Evolutionary conservation across 2,329 filamentous ascomycete genomes (phyloP).

Genomic region (Microdochium bolleyi): DNA sequence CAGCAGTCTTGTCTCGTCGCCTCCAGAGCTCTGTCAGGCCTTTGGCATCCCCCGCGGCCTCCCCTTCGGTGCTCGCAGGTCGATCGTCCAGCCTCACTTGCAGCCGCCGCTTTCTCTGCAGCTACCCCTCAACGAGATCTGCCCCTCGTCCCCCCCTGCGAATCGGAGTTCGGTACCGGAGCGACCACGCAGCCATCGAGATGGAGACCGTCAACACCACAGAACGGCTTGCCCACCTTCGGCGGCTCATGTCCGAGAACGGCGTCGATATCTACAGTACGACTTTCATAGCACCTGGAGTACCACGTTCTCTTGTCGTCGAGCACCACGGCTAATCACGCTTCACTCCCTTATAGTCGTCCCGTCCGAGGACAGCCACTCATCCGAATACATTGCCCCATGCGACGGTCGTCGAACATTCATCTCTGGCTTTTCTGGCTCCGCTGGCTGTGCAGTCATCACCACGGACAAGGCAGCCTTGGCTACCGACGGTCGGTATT

Average conservation of each 20-base stretch:
- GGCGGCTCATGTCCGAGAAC: slow-evolving; percentile 78
- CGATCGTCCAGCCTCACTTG: not conserved
- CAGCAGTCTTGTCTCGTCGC: not conserved
- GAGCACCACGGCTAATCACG: not conserved
- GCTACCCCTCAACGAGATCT: not conserved
- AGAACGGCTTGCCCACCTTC: slow-evolving; percentile 65
- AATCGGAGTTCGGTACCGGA: not conserved
- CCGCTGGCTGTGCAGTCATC: slow-evolving; percentile 85
- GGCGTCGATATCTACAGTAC: slow-evolving; percentile 89
- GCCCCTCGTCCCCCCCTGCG: not conserved
- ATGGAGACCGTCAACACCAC: slow-evolving; percentile 80
- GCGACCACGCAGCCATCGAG: slow-evolving; percentile 14
- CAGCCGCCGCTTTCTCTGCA: not conserved
- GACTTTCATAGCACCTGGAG: not conserved
- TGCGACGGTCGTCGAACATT: slow-evolving; percentile 87
- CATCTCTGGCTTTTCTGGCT: slow-evolving; percentile 91
- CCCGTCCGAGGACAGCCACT: slow-evolving; percentile 93
- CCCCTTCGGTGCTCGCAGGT: not conserved
- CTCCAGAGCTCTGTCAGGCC: not conserved
- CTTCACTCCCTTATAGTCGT: slow-evolving; percentile 55
- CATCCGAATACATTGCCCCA: slow-evolving; percentile 96
- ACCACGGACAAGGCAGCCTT: slow-evolving; percentile 80
- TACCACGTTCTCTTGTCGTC: not conserved
- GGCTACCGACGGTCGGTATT: slow-evolving; percentile 94
- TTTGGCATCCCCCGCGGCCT: not conserved